Percentiles rank a stretch among this genome's conserved stretches.
These are phyloP conservation scores for Pyrenophora tritici-repentis DNA, from an alignment of 2,329 filamentous ascomycete genomes.

Conservation along the genomic window DNA sequence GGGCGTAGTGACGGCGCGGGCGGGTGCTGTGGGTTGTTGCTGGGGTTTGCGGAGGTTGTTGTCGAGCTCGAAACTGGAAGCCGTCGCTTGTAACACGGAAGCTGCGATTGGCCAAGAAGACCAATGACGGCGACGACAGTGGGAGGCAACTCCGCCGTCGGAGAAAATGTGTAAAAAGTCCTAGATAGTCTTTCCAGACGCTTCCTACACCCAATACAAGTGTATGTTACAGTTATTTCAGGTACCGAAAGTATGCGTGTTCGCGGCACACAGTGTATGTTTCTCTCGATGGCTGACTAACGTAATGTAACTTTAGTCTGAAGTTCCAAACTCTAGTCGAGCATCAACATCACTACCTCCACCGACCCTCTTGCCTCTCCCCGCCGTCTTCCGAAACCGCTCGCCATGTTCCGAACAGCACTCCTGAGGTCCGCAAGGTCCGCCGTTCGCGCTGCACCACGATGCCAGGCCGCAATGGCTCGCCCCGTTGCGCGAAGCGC, in stretches of 20 bases:
- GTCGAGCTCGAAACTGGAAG: slow-evolving; percentile 30
- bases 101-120: slow-evolving; percentile 40
- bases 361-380: slow-evolving; percentile 30
- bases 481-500: slow-evolving; percentile 65
- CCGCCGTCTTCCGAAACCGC: slow-evolving; percentile 23
- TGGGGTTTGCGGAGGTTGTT: slow-evolving; percentile 27
- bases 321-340: slow-evolving; percentile 29
- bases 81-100: slow-evolving; percentile 27
- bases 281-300: slow-evolving; percentile 19
- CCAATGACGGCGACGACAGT: slow-evolving; percentile 26
- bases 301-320: slow-evolving; percentile 23
- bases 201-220: background rate
- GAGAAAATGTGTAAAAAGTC: background rate
- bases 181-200: background rate
- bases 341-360: slow-evolving; percentile 34
- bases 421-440: slow-evolving; percentile 75
- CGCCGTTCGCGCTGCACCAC: slow-evolving; percentile 49
- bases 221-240: background rate
- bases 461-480: slow-evolving; percentile 57
- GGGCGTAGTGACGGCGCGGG: slow-evolving; percentile 36
- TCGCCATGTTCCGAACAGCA: slow-evolving; percentile 86
- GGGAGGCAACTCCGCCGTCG: slow-evolving; percentile 17
- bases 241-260: slow-evolving; percentile 4
- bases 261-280: background rate
- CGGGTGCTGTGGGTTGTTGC: slow-evolving; percentile 25